These are phyloP conservation scores for Paecilomyces variotii DNA, from an alignment of 2,329 filamentous ascomycete species.

Conservation along the genomic window DNA sequence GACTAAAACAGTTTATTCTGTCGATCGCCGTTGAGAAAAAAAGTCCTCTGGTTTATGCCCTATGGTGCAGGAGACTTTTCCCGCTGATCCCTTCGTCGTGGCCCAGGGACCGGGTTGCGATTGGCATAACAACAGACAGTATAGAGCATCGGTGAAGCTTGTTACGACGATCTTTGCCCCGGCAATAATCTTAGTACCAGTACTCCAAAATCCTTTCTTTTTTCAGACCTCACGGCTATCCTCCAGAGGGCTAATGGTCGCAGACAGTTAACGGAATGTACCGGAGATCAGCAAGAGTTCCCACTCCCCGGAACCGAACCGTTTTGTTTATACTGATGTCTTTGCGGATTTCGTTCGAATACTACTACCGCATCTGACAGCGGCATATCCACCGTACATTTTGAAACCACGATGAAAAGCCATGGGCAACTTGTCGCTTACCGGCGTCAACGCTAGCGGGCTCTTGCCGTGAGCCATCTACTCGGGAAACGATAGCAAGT, in stretches of 20 bases:
- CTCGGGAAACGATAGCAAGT: too few species aligned
- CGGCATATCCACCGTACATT: too few species aligned
- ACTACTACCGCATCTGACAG: too few species aligned
- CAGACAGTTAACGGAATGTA: not conserved
- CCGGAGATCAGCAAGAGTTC: too few species aligned
- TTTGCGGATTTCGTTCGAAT: too few species aligned
- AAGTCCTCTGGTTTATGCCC: too few species aligned
- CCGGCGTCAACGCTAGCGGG: too few species aligned
- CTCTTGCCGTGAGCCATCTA: too few species aligned
- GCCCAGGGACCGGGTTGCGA: not conserved
- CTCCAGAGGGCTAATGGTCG: not conserved
- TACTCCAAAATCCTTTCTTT: not conserved
- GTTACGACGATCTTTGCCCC: not conserved
- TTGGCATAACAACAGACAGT: not conserved
- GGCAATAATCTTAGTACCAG: not conserved
- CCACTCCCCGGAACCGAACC: too few species aligned
- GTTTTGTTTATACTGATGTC: too few species aligned
- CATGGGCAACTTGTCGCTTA: too few species aligned
- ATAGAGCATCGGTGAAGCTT: not conserved
- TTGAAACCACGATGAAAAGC: too few species aligned
- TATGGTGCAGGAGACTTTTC: not conserved
- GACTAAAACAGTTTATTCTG: constrained; percentile 7
- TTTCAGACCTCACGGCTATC: not conserved
- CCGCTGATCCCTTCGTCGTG: not conserved
- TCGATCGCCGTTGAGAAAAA: constrained; percentile 1